These are phyloP conservation scores for Cajanus cajan DNA, from an alignment of 306 rosid genomes.

Conservation along the genomic window DNA sequence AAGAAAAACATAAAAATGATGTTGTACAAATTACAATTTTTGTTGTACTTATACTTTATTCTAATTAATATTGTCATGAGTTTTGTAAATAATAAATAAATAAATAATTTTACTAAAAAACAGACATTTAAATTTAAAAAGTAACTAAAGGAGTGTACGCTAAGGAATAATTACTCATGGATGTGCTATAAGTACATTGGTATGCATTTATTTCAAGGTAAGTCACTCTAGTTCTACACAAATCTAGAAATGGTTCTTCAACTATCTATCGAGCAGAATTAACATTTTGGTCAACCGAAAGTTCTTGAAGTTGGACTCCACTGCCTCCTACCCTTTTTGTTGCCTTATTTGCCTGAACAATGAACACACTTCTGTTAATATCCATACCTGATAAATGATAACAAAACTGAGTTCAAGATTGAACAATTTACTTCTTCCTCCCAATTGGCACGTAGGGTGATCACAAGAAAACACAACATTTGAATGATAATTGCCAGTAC, in stretches of 20 bases:
- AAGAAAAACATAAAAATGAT: too few relatives aligned
- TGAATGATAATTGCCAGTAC: slow-evolving; percentile 38
- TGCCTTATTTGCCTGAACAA: slow-evolving; percentile 44
- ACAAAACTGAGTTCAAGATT: not conserved
- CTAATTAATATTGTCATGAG: too few relatives aligned
- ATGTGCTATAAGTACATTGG: too few relatives aligned
- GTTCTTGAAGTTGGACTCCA: not conserved
- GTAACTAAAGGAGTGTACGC: too few relatives aligned
- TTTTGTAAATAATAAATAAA: too few relatives aligned
- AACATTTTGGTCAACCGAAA: not conserved
- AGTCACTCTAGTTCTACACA: not conserved
- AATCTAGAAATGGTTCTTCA: not conserved
- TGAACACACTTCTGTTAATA: not conserved
- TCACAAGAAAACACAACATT: slow-evolving; percentile 31
- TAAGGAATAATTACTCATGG: too few relatives aligned
- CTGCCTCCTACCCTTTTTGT: slow-evolving; percentile 25
- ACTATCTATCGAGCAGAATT: not conserved
- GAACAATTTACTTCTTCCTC: slow-evolving; percentile 40
- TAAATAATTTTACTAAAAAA: too few relatives aligned
- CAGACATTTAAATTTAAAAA: too few relatives aligned
- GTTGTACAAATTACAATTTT: too few relatives aligned
- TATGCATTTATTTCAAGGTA: too few relatives aligned
- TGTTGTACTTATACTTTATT: too few relatives aligned
- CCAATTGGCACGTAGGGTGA: slow-evolving; percentile 42
- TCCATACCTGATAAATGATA: not conserved